Percentiles rank a stretch among this genome's conserved stretches.
These are phyloP conservation scores for Phaffomyces opuntiae DNA, from an alignment of 805 yeast genomes.

Conservation along the genomic window DNA sequence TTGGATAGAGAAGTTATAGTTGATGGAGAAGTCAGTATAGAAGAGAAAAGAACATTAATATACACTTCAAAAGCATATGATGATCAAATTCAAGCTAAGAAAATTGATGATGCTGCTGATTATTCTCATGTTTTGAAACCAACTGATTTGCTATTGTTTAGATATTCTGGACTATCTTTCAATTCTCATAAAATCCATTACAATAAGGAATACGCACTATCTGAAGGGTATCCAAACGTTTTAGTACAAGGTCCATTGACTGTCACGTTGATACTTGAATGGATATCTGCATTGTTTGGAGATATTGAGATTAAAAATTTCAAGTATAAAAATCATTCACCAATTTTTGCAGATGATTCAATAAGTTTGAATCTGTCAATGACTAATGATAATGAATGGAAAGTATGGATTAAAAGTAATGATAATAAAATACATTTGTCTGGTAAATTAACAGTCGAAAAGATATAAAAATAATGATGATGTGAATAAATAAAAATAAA, in stretches of 20 bases:
- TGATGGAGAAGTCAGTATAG: slow-evolving; percentile 24
- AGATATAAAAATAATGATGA: background rate
- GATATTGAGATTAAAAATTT: slow-evolving; percentile 22
- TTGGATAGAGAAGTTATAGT: slow-evolving; percentile 42
- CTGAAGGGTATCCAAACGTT: slow-evolving; percentile 55
- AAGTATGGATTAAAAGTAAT: slow-evolving; percentile 18
- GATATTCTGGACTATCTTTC: slow-evolving; percentile 71
- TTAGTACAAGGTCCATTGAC: slow-evolving; percentile 81
- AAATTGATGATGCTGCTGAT: slow-evolving; percentile 10
- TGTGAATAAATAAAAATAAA: background rate
- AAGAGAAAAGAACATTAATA: slow-evolving; percentile 53
- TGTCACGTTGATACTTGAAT: slow-evolving; percentile 51
- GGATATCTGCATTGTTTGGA: slow-evolving; percentile 29
- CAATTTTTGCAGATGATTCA: slow-evolving; percentile 32
- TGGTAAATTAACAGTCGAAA: slow-evolving; percentile 10
- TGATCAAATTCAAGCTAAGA: background rate
- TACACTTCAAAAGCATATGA: slow-evolving; percentile 42
- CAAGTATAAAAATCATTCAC: slow-evolving; percentile 36
- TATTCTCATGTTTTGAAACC: slow-evolving; percentile 27
- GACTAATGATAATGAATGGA: slow-evolving; percentile 3
- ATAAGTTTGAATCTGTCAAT: slow-evolving; percentile 19
- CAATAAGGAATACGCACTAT: slow-evolving; percentile 46
- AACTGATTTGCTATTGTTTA: slow-evolving; percentile 38
- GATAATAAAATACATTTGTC: slow-evolving; percentile 9
- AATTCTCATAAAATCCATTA: slow-evolving; percentile 84